Evolutionary conservation across 148 eudicot species (phyloP), one percentile per base, ranked within the genome.

Genomic region (Rhododendron ovatum): DNA sequence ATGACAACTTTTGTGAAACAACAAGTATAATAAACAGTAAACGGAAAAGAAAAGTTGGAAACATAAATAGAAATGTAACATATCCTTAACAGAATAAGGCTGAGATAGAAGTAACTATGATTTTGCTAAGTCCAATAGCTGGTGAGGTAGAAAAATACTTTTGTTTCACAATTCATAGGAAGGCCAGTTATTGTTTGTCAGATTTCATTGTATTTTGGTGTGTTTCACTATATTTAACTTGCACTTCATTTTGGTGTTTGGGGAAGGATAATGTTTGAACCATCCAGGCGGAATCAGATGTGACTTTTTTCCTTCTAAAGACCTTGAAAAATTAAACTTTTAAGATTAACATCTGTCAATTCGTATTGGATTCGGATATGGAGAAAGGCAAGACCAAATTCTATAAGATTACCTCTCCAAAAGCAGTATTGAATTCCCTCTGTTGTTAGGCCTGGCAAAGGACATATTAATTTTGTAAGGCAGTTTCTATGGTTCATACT

Each of bases 401-500:
- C 10, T 6, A 51, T 7, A 50, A 37, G 59, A 78, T 78, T 93
- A 93, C 95, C 95, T 93, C 88, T 93, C 95, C 95, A 93, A 82
- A 93, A 93, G 90, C 94, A 90, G 80, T 88, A 84, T 43, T 93
- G 93, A 87, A 93, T 93, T 41, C 89, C 89, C 80, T 89, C 91
- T 22, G 91, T 91, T 69, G 93, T 81, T 82, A 91, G 88, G 71
- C 95, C 95, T 93, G 88, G 81, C 77, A 88, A 88, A 61, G 67
- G 83, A 48, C 47, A 51, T 11, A 45, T 77, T 63, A 35, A 43
- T 78, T 26, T 81, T 87, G 48, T 85, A 45, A 82, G 80, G 59
- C 20, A 39, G 50, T 59, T 82, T 51, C 2, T 13, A 15, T 28
- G 28, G 47, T 51, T 45, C 37, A 37, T 84, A 50, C 22, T 63